phyloP scores from a whole-genome alignment of 495 filamentous ascomycete species.

The Chaetomium cochliodes region DNA sequence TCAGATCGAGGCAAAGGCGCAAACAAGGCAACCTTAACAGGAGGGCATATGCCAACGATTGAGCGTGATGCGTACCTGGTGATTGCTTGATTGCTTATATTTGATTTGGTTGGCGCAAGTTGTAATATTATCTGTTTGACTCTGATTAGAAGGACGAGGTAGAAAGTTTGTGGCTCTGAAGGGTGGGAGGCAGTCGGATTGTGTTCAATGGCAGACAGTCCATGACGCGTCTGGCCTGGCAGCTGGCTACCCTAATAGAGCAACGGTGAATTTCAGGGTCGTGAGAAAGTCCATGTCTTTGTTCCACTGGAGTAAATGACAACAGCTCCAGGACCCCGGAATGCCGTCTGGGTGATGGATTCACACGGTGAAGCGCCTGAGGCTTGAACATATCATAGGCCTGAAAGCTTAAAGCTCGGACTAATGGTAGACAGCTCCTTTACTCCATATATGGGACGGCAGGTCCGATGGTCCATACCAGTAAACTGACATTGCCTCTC shows the following conservation, averaged over 20 bases:
- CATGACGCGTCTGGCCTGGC: not conserved
- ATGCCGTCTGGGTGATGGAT: not conserved
- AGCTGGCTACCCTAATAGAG: not conserved
- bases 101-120: not conserved
- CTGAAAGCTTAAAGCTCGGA: not conserved
- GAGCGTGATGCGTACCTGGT: constrained; percentile 14
- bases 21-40: not conserved
- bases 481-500: not conserved
- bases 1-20: not conserved
- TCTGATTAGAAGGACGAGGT: constrained; percentile 1
- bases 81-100: not conserved
- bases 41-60: not conserved
- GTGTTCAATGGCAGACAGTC: not conserved
- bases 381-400: not conserved
- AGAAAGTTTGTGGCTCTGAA: not conserved
- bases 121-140: not conserved
- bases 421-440: not conserved
- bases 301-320: not conserved
- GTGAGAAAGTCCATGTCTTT: not conserved
- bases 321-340: not conserved
- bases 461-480: not conserved
- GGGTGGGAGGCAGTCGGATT: not conserved
- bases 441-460: not conserved
- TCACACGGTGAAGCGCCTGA: not conserved
- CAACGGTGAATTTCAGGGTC: not conserved